These are phyloP conservation scores for Heliamphora pulchella DNA, from an alignment of 179 eudicot genomes.

Conservation along the genomic window DNA sequence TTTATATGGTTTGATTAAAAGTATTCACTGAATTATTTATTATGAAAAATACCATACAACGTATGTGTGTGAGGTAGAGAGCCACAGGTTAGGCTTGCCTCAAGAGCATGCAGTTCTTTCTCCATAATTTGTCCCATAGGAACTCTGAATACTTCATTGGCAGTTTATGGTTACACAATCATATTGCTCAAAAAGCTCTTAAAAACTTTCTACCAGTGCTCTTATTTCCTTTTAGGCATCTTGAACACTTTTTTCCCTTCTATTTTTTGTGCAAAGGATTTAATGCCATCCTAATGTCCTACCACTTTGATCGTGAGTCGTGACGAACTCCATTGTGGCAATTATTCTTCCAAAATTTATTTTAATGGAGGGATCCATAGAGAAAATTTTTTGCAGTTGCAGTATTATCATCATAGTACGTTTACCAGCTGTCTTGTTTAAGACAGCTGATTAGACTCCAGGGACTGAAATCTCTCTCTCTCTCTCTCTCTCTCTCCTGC, in stretches of 20 bases:
- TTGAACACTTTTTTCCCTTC: background rate
- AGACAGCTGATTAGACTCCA: no score
- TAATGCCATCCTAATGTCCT: no score
- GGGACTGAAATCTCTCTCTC: no score
- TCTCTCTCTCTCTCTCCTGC: no score
- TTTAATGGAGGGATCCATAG: no score
- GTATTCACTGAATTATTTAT: background rate
- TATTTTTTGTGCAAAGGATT: no score
- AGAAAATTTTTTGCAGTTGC: no score
- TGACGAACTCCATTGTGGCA: no score
- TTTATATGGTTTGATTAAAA: background rate
- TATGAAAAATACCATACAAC: background rate
- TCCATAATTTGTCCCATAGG: background rate
- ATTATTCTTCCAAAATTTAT: no score
- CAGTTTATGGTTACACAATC: background rate
- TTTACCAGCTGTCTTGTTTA: no score
- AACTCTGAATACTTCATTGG: background rate
- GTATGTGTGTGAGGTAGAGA: background rate
- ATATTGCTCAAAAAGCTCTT: background rate
- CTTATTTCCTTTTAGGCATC: background rate
- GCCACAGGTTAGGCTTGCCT: background rate
- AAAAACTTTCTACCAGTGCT: background rate
- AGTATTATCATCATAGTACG: no score
- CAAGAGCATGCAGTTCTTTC: conserved; percentile 8
- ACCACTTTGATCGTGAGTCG: no score